These are phyloP conservation scores for Tolypocladium nubicola DNA, from an alignment of 2,329 filamentous ascomycete genomes.

Conservation along the genomic window DNA sequence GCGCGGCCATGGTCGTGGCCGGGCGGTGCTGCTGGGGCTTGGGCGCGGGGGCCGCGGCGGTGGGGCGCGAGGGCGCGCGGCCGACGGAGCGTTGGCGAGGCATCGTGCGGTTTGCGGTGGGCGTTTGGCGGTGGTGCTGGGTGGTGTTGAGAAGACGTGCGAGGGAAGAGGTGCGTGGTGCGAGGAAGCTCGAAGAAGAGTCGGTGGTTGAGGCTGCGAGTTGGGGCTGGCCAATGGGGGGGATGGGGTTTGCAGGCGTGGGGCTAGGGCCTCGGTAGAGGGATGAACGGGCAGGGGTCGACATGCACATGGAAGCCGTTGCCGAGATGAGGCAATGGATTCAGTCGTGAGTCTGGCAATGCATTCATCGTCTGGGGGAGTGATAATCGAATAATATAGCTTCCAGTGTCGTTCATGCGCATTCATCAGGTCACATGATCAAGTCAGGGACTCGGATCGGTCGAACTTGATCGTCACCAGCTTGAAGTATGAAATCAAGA, in stretches of 20 bases:
- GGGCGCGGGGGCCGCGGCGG: conserved; percentile 46
- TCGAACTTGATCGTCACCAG: background rate
- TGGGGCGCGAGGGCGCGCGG: conserved; percentile 57
- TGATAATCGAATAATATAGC: too few species aligned
- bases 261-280: conserved; percentile 14
- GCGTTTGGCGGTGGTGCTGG: background rate
- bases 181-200: conserved; percentile 3
- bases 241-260: conserved; percentile 12
- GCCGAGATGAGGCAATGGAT: too few species aligned
- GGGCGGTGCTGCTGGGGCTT: conserved; percentile 55
- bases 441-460: background rate
- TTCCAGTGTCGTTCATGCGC: background rate
- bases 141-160: conserved; percentile 2
- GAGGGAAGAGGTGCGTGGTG: conserved; percentile 1
- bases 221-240: conserved; percentile 15
- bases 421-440: background rate
- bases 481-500: background rate
- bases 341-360: background rate
- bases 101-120: conserved; percentile 39
- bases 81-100: conserved; percentile 66
- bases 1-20: conserved; percentile 55
- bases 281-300: background rate
- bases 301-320: too few species aligned
- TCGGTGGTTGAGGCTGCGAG: background rate
- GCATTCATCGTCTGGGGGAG: background rate